Conservation (phyloP, 208 protist species). For the Paratrypanosoma confusum region DNA sequence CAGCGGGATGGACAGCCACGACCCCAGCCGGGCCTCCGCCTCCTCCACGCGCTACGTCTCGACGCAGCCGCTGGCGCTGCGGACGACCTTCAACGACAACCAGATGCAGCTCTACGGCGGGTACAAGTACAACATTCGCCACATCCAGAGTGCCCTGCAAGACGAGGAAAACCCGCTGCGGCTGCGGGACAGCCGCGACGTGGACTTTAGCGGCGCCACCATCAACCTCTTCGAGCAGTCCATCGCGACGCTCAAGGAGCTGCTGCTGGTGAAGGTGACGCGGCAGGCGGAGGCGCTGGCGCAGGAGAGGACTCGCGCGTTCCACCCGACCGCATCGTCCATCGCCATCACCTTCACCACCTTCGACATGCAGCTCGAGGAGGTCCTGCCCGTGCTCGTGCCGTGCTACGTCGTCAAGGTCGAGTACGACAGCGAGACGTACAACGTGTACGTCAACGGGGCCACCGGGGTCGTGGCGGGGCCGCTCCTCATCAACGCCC, state of each 20-base stretch:
- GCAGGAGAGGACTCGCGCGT: constrained; percentile 30
- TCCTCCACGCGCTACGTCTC: constrained; percentile 17
- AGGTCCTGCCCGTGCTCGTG: constrained; percentile 66
- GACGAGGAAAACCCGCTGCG: constrained; percentile 38
- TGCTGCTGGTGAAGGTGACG: constrained; percentile 44
- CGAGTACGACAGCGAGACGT: constrained; percentile 52
- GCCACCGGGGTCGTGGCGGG: constrained; percentile 45
- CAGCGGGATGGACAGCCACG: constrained; percentile 9
- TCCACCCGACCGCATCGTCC: constrained; percentile 39
- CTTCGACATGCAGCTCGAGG: constrained; percentile 40
- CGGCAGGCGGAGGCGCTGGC: constrained; percentile 41
- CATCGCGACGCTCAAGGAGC: constrained; percentile 36
- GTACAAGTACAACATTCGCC: constrained; percentile 83
- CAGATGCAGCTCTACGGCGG: constrained; percentile 79
- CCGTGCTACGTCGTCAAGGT: constrained; percentile 79
- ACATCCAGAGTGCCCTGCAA: constrained; percentile 55
- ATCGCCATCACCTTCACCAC: constrained; percentile 43
- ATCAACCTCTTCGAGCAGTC: constrained; percentile 86
- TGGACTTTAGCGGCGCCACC: constrained; percentile 54
- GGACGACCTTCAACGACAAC: constrained; percentile 58
- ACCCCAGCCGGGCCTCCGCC: no score
- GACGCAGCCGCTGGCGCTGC: constrained; percentile 36
- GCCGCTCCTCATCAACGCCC: constrained; percentile 67
- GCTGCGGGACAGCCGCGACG: constrained; percentile 35
- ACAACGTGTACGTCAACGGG: constrained; percentile 75